phyloP scores from a whole-genome alignment of 2,329 filamentous ascomycete genomes.

The Aspergillus fumigatus region DNA sequence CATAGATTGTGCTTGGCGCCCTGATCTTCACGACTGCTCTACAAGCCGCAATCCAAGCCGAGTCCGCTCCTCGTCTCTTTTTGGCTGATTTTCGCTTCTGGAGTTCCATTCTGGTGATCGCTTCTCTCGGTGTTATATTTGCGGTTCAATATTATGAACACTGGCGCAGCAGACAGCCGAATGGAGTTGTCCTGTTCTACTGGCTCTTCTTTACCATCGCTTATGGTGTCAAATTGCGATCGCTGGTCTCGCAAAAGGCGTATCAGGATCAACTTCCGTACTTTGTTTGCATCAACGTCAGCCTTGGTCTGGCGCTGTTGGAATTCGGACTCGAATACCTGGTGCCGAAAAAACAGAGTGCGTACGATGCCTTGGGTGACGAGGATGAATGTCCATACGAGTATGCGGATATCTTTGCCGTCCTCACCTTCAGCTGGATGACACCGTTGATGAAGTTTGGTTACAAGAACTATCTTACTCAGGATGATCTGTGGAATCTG shows the following conservation, averaged over 20 bases:
- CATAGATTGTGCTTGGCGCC: conserved; percentile 58
- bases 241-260: conserved; percentile 71
- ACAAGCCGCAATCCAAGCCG: conserved; percentile 72
- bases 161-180: conserved; percentile 74
- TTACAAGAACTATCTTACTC: conserved; percentile 85
- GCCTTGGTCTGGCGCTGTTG: conserved; percentile 62
- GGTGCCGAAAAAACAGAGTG: conserved; percentile 71
- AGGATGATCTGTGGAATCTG: conserved; percentile 93
- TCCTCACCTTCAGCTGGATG: conserved; percentile 97
- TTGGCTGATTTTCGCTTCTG: conserved; percentile 80
- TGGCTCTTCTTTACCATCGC: conserved; percentile 82
- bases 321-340: conserved; percentile 82
- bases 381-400: conserved; percentile 69
- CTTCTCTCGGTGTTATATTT: conserved; percentile 71
- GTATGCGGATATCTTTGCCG: conserved; percentile 90
- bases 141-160: conserved; percentile 83
- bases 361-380: conserved; percentile 63
- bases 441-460: conserved; percentile 95
- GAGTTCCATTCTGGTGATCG: conserved; percentile 67
- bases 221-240: conserved; percentile 77
- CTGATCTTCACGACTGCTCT: conserved; percentile 64
- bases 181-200: conserved; percentile 85
- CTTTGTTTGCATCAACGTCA: conserved; percentile 71
- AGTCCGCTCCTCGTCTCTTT: conserved; percentile 66
- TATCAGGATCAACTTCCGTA: conserved; percentile 65